phyloP scores from a whole-genome alignment of 768 basidiomycete species.

The Agaricus subrufescens region DNA sequence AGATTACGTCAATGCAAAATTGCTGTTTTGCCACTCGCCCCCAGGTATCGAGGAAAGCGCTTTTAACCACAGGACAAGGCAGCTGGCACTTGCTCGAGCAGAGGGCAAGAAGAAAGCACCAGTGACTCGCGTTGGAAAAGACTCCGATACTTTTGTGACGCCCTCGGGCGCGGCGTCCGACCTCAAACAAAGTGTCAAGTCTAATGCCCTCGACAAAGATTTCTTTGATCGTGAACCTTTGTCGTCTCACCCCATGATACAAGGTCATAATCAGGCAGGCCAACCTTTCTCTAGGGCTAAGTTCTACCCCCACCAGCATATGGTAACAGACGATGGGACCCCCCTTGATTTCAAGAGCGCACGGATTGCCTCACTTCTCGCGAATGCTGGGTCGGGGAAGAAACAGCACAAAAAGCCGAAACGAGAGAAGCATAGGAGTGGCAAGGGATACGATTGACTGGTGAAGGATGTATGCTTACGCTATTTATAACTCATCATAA shows the following conservation, averaged over 20 bases:
- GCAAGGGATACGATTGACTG: slow-evolving; percentile 78
- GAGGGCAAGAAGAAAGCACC: slow-evolving; percentile 88
- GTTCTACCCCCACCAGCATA: slow-evolving; percentile 81
- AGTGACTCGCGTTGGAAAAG: slow-evolving; percentile 77
- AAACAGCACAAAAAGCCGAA: slow-evolving; percentile 84
- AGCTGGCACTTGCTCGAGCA: slow-evolving; percentile 51
- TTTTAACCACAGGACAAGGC: slow-evolving; percentile 74
- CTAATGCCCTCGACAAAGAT: slow-evolving; percentile 67
- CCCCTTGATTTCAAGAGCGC: slow-evolving; percentile 40
- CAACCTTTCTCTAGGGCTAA: slow-evolving; percentile 58
- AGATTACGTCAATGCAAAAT: slow-evolving; percentile 93
- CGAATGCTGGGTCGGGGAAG: slow-evolving; percentile 50
- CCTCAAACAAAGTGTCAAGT: slow-evolving; percentile 43
- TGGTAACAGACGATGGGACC: slow-evolving; percentile 76
- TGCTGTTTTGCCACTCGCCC: slow-evolving; percentile 89
- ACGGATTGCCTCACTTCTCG: slow-evolving; percentile 37
- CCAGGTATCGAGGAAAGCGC: slow-evolving; percentile 57
- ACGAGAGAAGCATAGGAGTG: slow-evolving; percentile 84
- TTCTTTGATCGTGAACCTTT: slow-evolving; percentile 69
- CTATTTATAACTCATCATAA: background rate
- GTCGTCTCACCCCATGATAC: slow-evolving; percentile 58
- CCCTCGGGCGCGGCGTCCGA: slow-evolving; percentile 25
- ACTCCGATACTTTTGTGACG: slow-evolving; percentile 77
- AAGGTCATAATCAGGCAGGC: slow-evolving; percentile 51
- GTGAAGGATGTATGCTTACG: background rate